These are phyloP conservation scores for Pichia sp. DNA, from an alignment of 1,139 yeast species.

Conservation along the genomic window DNA sequence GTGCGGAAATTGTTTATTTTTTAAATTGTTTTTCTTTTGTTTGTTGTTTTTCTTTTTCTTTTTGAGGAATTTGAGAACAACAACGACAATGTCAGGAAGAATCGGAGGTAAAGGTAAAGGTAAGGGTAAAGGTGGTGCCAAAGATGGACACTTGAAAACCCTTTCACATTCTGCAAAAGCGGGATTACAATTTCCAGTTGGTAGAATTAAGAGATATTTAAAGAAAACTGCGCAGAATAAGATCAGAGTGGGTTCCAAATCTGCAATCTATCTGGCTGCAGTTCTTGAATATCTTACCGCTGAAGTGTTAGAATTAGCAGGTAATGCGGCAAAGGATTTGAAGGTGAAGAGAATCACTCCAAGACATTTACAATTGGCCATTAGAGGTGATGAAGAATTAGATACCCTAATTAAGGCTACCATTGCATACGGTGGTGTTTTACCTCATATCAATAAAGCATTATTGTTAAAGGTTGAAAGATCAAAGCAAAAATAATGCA, in stretches of 20 bases:
- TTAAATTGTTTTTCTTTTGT: too few species aligned
- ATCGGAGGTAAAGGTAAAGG: slow-evolving; percentile 68
- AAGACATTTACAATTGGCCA: slow-evolving; percentile 96
- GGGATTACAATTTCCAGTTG: slow-evolving; percentile 97
- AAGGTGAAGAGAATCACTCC: slow-evolving; percentile 98
- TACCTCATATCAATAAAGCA: slow-evolving; percentile 96
- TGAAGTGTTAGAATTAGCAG: slow-evolving; percentile 95
- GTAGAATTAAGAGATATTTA: slow-evolving; percentile 94
- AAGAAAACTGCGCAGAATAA: slow-evolving; percentile 89
- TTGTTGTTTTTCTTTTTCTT: too few species aligned
- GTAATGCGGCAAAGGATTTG: slow-evolving; percentile 98
- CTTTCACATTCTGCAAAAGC: slow-evolving; percentile 96
- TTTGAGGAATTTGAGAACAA: too few species aligned
- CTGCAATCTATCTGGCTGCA: slow-evolving; percentile 73
- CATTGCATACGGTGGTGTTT: slow-evolving; percentile 97
- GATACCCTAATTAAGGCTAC: slow-evolving; percentile 95
- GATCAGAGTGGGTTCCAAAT: slow-evolving; percentile 91
- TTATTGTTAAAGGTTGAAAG: slow-evolving; percentile 83
- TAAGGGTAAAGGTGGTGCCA: slow-evolving; percentile 84
- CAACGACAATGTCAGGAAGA: slow-evolving; percentile 73
- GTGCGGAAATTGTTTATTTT: too few species aligned
- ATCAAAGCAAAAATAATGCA: slow-evolving; percentile 39
- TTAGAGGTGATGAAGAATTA: slow-evolving; percentile 96
- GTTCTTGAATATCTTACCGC: slow-evolving; percentile 95
- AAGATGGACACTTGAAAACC: slow-evolving; percentile 53